A percentile compares a stretch with the other conserved stretches of the same genome.
These are phyloP conservation scores for Cyphellophora europaea DNA, from an alignment of 2,329 filamentous ascomycete species.

Conservation along the genomic window DNA sequence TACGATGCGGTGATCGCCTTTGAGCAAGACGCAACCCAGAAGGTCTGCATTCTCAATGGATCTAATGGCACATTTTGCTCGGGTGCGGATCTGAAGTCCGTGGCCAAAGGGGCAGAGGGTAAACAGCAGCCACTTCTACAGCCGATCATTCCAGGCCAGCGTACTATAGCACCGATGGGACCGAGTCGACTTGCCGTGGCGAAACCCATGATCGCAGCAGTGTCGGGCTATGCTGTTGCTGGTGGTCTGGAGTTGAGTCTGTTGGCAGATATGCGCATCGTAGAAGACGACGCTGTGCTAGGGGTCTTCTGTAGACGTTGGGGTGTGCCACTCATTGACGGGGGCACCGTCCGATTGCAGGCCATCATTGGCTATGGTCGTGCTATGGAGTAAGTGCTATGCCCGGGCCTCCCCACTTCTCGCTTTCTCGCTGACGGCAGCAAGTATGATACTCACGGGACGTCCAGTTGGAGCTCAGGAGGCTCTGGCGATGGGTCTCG, in stretches of 20 bases:
- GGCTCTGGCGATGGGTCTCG: conserved; percentile 43
- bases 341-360: conserved; percentile 45
- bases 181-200: conserved; percentile 40
- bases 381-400: no score
- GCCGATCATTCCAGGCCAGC: conserved; percentile 22
- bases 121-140: conserved; percentile 18
- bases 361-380: conserved; percentile 43
- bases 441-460: conserved; percentile 49
- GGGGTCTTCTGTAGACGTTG: conserved; percentile 48
- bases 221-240: conserved; percentile 45
- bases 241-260: conserved; percentile 45
- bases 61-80: conserved; percentile 42
- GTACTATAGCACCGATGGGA: conserved; percentile 41
- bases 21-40: conserved; percentile 41
- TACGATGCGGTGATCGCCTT: conserved; percentile 40
- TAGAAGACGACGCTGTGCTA: conserved; percentile 44
- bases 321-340: conserved; percentile 44
- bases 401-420: no score
- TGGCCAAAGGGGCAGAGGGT: conserved; percentile 1
- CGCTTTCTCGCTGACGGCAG: no score
- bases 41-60: conserved; percentile 44
- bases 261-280: conserved; percentile 44
- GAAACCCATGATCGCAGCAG: conserved; percentile 45
- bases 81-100: conserved; percentile 37
- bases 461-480: conserved; percentile 39